A percentile compares a stretch with the other conserved stretches of the same genome.
Conservation (phyloP, 768 basidiomycete genomes). For the Hemileccinum rubropunctum region DNA sequence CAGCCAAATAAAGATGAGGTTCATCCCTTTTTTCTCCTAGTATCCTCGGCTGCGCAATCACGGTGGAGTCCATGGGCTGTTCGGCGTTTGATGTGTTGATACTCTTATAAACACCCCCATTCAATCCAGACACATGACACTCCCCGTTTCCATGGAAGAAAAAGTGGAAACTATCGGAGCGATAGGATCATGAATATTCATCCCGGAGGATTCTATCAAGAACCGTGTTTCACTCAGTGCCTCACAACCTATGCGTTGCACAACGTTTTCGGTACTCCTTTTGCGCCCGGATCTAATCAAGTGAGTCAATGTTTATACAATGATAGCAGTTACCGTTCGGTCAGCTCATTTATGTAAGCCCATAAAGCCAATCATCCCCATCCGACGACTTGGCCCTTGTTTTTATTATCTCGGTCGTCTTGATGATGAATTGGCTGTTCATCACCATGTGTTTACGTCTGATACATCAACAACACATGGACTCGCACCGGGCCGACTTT, state of each 20-base stretch:
- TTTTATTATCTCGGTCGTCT: neutral
- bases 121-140: neutral
- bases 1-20: conserved; percentile 24
- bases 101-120: neutral
- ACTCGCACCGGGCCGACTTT: neutral
- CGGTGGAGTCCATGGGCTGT: neutral
- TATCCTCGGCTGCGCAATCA: too few species aligned
- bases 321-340: neutral
- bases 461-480: neutral
- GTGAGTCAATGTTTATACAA: neutral
- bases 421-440: neutral
- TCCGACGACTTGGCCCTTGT: neutral
- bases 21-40: neutral
- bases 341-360: neutral
- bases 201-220: too few species aligned
- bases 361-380: neutral
- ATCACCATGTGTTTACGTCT: neutral
- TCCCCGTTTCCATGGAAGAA: conserved; percentile 1
- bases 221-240: too few species aligned
- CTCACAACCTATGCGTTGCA: too few species aligned
- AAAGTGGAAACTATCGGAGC: too few species aligned
- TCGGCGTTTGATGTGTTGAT: conserved; percentile 3
- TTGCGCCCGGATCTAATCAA: too few species aligned
- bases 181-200: too few species aligned
- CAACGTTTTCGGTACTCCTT: too few species aligned